A percentile compares a stretch with the other conserved stretches of the same genome.
Conservation (phyloP, 345 rosid genomes). For the Carallia brachiata region DNA sequence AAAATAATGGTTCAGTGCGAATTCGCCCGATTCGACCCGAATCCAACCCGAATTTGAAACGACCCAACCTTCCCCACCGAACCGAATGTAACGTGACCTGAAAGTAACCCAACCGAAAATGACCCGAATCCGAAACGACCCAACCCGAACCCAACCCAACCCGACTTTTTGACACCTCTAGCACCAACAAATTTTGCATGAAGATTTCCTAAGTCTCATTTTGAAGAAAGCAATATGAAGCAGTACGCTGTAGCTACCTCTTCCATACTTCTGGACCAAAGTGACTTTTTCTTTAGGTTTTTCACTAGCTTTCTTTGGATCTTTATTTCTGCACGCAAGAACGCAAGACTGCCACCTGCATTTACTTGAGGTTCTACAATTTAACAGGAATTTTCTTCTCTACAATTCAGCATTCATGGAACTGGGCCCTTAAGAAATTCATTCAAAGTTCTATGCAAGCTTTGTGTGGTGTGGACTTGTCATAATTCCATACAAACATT, state of each 20-base stretch:
- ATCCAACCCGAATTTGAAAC: no score
- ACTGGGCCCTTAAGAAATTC: background rate
- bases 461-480: background rate
- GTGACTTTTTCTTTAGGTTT: constrained; percentile 29
- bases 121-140: no score
- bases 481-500: background rate
- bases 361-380: background rate
- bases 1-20: no score
- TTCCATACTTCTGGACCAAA: constrained; percentile 37
- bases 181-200: background rate
- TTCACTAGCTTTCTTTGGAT: constrained; percentile 26
- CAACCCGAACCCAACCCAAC: no score
- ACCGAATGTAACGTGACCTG: no score
- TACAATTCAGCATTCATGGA: background rate
- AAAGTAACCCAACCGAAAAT: no score
- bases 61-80: no score
- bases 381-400: background rate
- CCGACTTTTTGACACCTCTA: no score
- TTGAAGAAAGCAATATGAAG: background rate
- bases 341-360: constrained; percentile 21
- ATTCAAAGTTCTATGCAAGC: constrained; percentile 1
- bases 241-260: constrained; percentile 21
- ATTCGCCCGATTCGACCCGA: no score
- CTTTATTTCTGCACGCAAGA: constrained; percentile 22
- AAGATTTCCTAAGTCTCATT: background rate